Conservation (phyloP, 495 filamentous ascomycete genomes). For the Penicillium mononematosum region DNA sequence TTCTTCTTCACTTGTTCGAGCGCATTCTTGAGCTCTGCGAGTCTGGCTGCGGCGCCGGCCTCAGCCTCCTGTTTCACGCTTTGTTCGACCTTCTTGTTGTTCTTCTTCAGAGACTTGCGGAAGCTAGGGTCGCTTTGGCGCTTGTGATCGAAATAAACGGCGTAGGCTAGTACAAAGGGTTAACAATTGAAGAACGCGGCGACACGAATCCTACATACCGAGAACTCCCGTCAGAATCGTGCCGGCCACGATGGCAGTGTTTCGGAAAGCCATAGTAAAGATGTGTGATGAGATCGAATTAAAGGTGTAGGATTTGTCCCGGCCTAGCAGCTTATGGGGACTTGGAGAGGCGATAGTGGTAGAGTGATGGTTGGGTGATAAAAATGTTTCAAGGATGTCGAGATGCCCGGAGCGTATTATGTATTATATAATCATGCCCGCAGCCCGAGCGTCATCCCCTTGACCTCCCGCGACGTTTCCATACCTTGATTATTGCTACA, state of each 20-base stretch:
- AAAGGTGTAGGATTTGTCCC: neutral
- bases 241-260: slow-evolving; percentile 47
- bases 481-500: neutral
- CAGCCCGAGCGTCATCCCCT: slow-evolving; percentile 9
- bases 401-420: slow-evolving; percentile 7
- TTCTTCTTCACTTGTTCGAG: slow-evolving; percentile 80
- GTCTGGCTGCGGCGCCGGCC: slow-evolving; percentile 60
- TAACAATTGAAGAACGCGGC: slow-evolving; percentile 8
- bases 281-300: slow-evolving; percentile 27
- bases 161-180: slow-evolving; percentile 56
- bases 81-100: slow-evolving; percentile 72
- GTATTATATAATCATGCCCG: slow-evolving; percentile 9
- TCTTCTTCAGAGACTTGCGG: slow-evolving; percentile 77
- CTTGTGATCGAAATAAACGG: slow-evolving; percentile 92
- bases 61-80: slow-evolving; percentile 75
- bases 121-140: slow-evolving; percentile 84
- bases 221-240: slow-evolving; percentile 72
- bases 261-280: slow-evolving; percentile 11
- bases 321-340: neutral
- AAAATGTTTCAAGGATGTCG: slow-evolving; percentile 39
- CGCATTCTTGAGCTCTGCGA: slow-evolving; percentile 64
- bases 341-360: slow-evolving; percentile 13
- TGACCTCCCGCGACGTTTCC: slow-evolving; percentile 1
- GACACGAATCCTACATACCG: slow-evolving; percentile 50
- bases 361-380: slow-evolving; percentile 27